Evolutionary conservation across 2,329 filamentous ascomycete species (phyloP), one percentile per base, ranked within the genome.

Genomic region (Acrodontium crateriforme): DNA sequence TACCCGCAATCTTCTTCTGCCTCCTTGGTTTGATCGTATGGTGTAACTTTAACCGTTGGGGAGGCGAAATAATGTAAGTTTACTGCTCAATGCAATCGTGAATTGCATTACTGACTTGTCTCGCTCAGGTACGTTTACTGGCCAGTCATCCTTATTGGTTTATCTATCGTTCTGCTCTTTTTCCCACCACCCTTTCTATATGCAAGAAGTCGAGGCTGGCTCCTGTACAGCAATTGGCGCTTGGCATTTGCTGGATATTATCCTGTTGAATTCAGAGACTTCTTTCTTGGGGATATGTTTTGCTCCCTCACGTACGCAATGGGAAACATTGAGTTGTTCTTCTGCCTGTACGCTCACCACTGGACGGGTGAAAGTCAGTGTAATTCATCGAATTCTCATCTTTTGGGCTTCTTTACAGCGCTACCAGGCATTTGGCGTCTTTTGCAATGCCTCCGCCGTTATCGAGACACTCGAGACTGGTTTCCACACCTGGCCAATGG

Each of bases 271-370:
- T 98, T 95, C 52, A 73, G 85, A 32, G 89, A 98, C 55, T 95
- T 98, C 58, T 95, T 94, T 55, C 67, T 95, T 0, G 89, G 89
- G 28, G 89, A 98, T 51, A 94, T 95, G 65, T 93, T 92, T 54
- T 95, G 87, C 55, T 95, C 89, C 3, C 64, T 92, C 31, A 92
- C 85, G 5, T 98, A 98, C 54, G 70, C 78, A 10, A 81, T 82
- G 55, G 78, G 81, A 35, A 94, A 95, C 47, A 69, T 93, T 20
- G 81, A 84, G 43, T 62, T 95, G 0, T 94, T 95, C 59, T 94
- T 93, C 54, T 98, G 89, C 50, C 63, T 95, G 2, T 98, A 95
- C 44, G 73, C 77, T n/a, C 67, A 73, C 29, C 34, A 46, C 26
- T 98, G 85, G 85, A 54, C 68, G 15, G 59, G 80, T 14, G 81